Conservation (phyloP, 2,329 filamentous ascomycete species). For the Capronia americana region DNA sequence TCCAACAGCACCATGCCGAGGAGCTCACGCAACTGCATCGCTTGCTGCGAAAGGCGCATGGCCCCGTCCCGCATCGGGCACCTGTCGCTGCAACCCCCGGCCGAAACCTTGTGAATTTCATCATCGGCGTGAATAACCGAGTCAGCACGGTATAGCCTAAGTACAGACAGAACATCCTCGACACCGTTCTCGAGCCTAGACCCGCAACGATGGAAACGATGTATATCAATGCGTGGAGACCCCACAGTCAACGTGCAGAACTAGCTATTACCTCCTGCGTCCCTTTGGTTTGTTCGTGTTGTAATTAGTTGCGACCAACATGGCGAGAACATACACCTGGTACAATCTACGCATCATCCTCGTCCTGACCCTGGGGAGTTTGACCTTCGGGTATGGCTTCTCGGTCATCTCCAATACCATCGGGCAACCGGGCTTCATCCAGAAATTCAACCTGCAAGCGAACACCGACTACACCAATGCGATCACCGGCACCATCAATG, state of each 20-base stretch:
- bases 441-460: constrained; percentile 53
- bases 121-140: constrained; percentile 18
- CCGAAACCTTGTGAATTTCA: not conserved
- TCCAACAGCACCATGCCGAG: not conserved
- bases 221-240: constrained; percentile 24
- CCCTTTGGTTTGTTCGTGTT: not conserved
- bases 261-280: constrained; percentile 11
- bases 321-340: constrained; percentile 33
- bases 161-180: not conserved
- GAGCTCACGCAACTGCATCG: not conserved
- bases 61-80: not conserved
- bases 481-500: constrained; percentile 44
- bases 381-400: constrained; percentile 59
- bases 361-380: constrained; percentile 31
- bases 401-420: constrained; percentile 61
- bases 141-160: constrained; percentile 22
- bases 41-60: not conserved
- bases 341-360: constrained; percentile 34
- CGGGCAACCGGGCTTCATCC: constrained; percentile 60
- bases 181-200: not conserved
- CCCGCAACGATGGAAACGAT: constrained; percentile 3
- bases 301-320: constrained; percentile 2
- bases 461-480: constrained; percentile 46
- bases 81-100: not conserved
- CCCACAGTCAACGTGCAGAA: constrained; percentile 9